Evolutionary conservation across 2,329 filamentous ascomycete genomes (phyloP).

Genomic region (Sclerotinia borealis): DNA sequence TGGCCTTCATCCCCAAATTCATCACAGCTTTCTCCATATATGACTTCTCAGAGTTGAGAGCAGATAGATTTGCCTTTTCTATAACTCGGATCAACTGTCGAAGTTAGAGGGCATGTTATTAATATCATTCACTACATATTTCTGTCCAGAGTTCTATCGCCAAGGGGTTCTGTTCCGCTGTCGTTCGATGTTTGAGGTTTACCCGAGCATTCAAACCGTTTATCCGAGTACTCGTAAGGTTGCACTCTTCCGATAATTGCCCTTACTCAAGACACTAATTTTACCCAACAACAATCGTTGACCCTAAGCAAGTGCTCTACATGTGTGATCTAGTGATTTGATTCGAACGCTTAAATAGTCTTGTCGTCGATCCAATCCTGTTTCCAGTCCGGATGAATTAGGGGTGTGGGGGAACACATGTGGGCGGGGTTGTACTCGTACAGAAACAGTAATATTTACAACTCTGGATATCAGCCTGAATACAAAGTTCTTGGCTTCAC

Average conservation of each 20-base stretch:
- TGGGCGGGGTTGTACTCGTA: constrained; percentile 5
- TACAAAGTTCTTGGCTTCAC: background rate
- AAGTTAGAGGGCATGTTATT: background rate
- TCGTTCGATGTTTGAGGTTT: background rate
- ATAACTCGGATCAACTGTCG: background rate
- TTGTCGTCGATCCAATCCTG: background rate
- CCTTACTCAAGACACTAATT: background rate
- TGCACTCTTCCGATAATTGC: background rate
- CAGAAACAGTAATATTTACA: background rate
- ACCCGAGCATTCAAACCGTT: background rate
- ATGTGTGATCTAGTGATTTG: background rate
- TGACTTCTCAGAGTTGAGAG: background rate
- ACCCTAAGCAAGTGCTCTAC: background rate
- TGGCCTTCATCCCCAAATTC: background rate
- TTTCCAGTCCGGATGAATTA: background rate
- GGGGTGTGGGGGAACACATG: background rate
- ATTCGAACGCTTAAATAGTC: background rate
- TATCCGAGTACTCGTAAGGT: too few species aligned
- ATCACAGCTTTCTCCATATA: too few species aligned
- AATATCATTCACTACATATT: too few species aligned
- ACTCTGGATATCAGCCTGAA: constrained; percentile 8
- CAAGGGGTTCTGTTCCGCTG: background rate
- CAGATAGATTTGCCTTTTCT: background rate
- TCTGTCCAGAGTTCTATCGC: background rate
- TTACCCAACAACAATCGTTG: background rate